These are phyloP conservation scores for Solanum appendiculatum DNA, from an alignment of 257 asterid species.

Conservation along the genomic window DNA sequence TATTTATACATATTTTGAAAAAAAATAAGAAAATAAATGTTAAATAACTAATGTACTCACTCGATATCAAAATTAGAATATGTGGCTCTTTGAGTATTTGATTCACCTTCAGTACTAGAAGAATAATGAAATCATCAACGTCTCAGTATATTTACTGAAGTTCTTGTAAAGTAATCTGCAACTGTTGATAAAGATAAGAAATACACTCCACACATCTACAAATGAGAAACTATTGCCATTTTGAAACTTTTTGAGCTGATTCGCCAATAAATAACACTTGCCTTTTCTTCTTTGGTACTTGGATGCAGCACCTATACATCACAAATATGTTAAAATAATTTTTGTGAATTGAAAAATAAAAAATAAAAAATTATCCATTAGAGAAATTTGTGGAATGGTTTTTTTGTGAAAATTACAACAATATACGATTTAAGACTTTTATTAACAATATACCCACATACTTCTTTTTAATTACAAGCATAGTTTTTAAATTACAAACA, in stretches of 20 bases:
- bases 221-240: constrained; percentile 41
- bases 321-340: not conserved
- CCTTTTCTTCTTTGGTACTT: constrained; percentile 55
- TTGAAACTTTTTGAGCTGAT: constrained; percentile 31
- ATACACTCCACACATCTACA: constrained; percentile 1
- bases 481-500: too few relatives aligned
- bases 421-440: too few relatives aligned
- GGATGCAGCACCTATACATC: constrained; percentile 31
- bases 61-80: too few relatives aligned
- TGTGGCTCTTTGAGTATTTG: too few relatives aligned
- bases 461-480: too few relatives aligned
- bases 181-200: not conserved
- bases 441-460: too few relatives aligned
- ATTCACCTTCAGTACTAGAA: too few relatives aligned
- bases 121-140: not conserved
- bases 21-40: too few relatives aligned
- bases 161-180: constrained; percentile 15
- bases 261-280: constrained; percentile 43
- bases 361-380: not conserved
- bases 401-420: too few relatives aligned
- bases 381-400: too few relatives aligned
- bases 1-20: too few relatives aligned
- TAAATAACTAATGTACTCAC: too few relatives aligned
- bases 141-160: not conserved
- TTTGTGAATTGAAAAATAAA: not conserved